Percentiles rank a stretch among this genome's conserved stretches.
Conservation (phyloP, 2,329 filamentous ascomycete genomes). For the Exophiala lecanii-corni region DNA sequence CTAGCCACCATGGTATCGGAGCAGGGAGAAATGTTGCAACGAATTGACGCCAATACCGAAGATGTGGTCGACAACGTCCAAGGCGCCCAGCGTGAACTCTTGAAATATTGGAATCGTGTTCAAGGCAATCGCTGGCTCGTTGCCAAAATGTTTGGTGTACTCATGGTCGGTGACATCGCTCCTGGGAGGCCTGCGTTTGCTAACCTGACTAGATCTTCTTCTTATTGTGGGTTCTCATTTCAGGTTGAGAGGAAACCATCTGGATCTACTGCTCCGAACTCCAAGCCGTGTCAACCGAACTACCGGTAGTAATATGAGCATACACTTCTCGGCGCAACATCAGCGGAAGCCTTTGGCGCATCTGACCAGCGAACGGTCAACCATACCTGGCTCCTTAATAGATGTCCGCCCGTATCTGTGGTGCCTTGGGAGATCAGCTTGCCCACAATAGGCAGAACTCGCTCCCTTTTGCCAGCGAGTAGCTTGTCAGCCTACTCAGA, state of each 20-base stretch:
- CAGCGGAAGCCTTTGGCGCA: no score
- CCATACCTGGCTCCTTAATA: no score
- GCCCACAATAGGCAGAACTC: no score
- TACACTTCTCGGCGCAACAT: neutral
- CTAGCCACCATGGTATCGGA: slow-evolving; percentile 95
- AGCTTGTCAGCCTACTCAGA: no score
- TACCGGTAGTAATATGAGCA: no score
- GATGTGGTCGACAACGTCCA: slow-evolving; percentile 98
- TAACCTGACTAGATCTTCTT: slow-evolving; percentile 63
- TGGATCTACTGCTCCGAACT: neutral
- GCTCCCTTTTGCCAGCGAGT: no score
- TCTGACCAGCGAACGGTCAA: no score
- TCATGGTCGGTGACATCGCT: slow-evolving; percentile 68
- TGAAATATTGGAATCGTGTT: slow-evolving; percentile 95
- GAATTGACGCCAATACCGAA: slow-evolving; percentile 86
- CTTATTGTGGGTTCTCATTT: slow-evolving; percentile 67
- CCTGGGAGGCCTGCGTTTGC: no score
- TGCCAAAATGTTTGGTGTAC: slow-evolving; percentile 72
- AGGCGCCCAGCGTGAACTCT: slow-evolving; percentile 85
- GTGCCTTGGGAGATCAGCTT: no score
- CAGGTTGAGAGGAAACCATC: slow-evolving; percentile 26
- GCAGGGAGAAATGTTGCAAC: slow-evolving; percentile 95
- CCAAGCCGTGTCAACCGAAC: neutral
- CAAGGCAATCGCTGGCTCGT: slow-evolving; percentile 94
- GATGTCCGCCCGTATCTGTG: no score